Evolutionary conservation across 331 rosid species (phyloP), one percentile per base, ranked within the genome.

Genomic region (Rosa hybrid): DNA sequence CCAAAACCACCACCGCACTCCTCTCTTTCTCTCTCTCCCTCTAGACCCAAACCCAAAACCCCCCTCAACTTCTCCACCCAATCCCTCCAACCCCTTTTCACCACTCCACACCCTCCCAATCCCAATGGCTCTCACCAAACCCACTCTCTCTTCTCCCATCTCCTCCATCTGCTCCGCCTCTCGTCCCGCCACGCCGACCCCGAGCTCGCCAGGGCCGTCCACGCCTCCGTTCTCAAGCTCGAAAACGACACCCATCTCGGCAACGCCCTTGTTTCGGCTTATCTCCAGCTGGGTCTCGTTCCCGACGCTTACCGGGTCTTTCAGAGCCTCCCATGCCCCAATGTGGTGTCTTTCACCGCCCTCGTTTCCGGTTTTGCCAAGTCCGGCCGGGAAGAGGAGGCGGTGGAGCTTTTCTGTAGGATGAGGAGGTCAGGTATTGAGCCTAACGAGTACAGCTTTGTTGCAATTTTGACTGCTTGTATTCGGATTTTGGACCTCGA

Each of bases 401-500:
- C 98, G 0, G 57, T 90, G 45, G 82, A 82, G 72, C 90, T 91
- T 62, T 94, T 92, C 89, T 81, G 82, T 30, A 86, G 71, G 81
- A 89, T 94, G 98, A 83, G 84, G 76, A 72, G 17, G 30, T 82
- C 87, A 8, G 86, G 85, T 44, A 49, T 94, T 78, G 78, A 23
- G 82, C 97, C 97, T 39, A 92, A 94, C 12, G 87, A 79, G 63
- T 92, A 88, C 82, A 84, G 90, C n/a, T 90, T 83, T 74, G 98
- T 94, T 18, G 94, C 97, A 1, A 82, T 92, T 75, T 90, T 94
- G 71, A 85, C 97, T 42, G 90, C 97, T 73, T 94, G 94, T 64
- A 78, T 83, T 51, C 83, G 95, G 57, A 44, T 71, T 9, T 56
- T 82, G 42, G 56, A 85, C 59, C 60, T 86, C 16, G 84, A 83